phyloP scores from a whole-genome alignment of 2,329 filamentous ascomycete genomes.

The Calonectria pseudoturangicola region DNA sequence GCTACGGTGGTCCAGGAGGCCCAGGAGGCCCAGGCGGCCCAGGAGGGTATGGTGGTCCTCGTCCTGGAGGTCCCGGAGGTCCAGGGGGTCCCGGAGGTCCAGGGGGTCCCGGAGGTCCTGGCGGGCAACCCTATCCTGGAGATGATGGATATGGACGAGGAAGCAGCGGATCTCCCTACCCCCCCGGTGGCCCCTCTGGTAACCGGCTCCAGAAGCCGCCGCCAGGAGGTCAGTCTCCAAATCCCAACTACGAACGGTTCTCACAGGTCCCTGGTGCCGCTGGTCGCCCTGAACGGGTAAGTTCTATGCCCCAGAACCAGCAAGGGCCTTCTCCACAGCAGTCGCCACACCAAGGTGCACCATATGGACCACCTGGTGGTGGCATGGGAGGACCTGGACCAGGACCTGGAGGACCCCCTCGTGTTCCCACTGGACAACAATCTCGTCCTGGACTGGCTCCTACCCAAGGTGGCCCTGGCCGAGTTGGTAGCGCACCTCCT shows the following conservation, averaged over 20 bases:
- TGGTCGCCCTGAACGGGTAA: slow-evolving; percentile 58
- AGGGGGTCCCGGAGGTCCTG: slow-evolving; percentile 46
- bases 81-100: slow-evolving; percentile 41
- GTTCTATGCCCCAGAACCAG: slow-evolving; percentile 54
- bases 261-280: slow-evolving; percentile 57
- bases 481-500: slow-evolving; percentile 63
- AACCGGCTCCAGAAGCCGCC: slow-evolving; percentile 57
- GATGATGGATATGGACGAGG: slow-evolving; percentile 52
- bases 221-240: slow-evolving; percentile 50
- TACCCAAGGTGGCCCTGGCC: slow-evolving; percentile 50
- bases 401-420: slow-evolving; percentile 43
- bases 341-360: slow-evolving; percentile 28
- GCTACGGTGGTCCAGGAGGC: slow-evolving; percentile 63
- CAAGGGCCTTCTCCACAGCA: slow-evolving; percentile 34
- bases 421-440: slow-evolving; percentile 51
- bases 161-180: slow-evolving; percentile 50
- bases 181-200: slow-evolving; percentile 56
- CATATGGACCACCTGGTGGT: slow-evolving; percentile 31
- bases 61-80: slow-evolving; percentile 40
- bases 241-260: slow-evolving; percentile 56
- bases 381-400: slow-evolving; percentile 24
- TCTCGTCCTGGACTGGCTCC: slow-evolving; percentile 48
- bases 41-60: slow-evolving; percentile 58
- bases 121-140: slow-evolving; percentile 52
- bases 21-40: slow-evolving; percentile 42